phyloP scores from a whole-genome alignment of 2,329 filamentous ascomycete species.

The Xylaria sp. region DNA sequence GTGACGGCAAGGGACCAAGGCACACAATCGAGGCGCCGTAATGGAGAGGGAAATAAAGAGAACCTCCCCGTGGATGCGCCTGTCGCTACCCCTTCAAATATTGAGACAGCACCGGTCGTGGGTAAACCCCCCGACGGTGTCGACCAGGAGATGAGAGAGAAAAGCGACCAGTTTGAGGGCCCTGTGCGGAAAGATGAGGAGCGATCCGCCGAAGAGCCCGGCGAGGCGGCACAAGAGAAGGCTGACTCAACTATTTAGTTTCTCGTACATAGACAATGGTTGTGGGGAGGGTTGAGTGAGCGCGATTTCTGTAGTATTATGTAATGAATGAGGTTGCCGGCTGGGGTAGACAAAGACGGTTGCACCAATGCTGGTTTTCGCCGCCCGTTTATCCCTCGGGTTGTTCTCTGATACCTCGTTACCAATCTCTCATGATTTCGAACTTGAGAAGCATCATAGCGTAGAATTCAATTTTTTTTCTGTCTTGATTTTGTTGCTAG shows the following conservation, averaged over 20 bases:
- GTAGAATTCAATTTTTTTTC: slow-evolving; percentile 11
- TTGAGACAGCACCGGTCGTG: neutral
- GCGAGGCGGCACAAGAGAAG: neutral
- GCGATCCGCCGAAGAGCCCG: neutral
- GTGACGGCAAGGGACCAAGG: slow-evolving; percentile 33
- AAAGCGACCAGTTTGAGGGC: slow-evolving; percentile 10
- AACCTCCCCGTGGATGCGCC: slow-evolving; percentile 43
- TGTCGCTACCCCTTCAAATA: neutral
- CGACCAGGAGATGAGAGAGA: neutral
- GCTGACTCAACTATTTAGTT: neutral
- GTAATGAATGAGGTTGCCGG: neutral
- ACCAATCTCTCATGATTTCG: slow-evolving; percentile 8
- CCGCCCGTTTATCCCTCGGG: slow-evolving; percentile 1
- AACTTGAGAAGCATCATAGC: slow-evolving; percentile 25
- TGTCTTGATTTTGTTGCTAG: neutral
- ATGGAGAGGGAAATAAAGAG: slow-evolving; percentile 52
- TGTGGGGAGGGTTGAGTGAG: neutral
- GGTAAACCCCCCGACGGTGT: neutral
- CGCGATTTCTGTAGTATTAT: neutral
- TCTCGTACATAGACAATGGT: neutral
- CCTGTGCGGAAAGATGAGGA: slow-evolving; percentile 12
- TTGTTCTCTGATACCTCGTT: slow-evolving; percentile 23
- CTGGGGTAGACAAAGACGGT: slow-evolving; percentile 6
- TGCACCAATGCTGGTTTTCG: slow-evolving; percentile 12
- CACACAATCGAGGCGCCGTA: slow-evolving; percentile 33